Evolutionary conservation across 108 stramenopile species (phyloP).

Genomic region (Pseudonitzschia pungens): DNA sequence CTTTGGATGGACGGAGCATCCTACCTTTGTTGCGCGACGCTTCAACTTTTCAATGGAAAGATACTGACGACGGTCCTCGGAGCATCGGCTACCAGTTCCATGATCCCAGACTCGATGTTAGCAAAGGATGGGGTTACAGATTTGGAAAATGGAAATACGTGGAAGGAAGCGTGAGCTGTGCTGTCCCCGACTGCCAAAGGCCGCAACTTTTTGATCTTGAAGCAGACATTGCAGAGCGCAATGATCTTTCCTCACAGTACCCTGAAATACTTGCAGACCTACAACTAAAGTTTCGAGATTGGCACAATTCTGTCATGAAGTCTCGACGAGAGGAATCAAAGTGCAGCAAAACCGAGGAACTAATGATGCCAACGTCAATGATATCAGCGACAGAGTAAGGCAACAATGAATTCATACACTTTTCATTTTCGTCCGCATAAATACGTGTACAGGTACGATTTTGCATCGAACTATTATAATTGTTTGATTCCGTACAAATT

Average conservation of each 20-base stretch:
- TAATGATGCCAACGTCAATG: background rate
- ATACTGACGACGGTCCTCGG: conserved; percentile 24
- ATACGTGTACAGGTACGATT: too few species aligned
- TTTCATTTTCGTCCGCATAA: too few species aligned
- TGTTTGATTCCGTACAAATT: too few species aligned
- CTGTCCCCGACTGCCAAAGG: conserved; percentile 15
- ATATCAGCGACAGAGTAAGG: background rate
- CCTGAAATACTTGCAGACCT: conserved; percentile 31
- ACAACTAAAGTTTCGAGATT: conserved; percentile 24
- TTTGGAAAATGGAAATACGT: conserved; percentile 42
- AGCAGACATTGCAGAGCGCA: conserved; percentile 35
- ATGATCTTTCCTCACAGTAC: conserved; percentile 25
- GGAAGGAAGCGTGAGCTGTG: conserved; percentile 32
- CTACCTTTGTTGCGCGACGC: conserved; percentile 21
- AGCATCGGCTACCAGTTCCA: conserved; percentile 23
- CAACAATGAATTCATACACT: too few species aligned
- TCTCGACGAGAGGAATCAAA: conserved; percentile 37
- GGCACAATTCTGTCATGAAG: conserved; percentile 29
- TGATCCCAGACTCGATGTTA: conserved; percentile 20
- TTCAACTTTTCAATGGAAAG: conserved; percentile 20
- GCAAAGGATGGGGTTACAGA: conserved; percentile 32
- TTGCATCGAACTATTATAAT: too few species aligned
- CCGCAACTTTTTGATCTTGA: conserved; percentile 35
- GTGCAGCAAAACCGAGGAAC: conserved; percentile 15
- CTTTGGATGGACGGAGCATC: conserved; percentile 35